A percentile compares a stretch with the other conserved stretches of the same genome.
phyloP scores from a whole-genome alignment of 306 rosid species.

The Medicago lupulina region DNA sequence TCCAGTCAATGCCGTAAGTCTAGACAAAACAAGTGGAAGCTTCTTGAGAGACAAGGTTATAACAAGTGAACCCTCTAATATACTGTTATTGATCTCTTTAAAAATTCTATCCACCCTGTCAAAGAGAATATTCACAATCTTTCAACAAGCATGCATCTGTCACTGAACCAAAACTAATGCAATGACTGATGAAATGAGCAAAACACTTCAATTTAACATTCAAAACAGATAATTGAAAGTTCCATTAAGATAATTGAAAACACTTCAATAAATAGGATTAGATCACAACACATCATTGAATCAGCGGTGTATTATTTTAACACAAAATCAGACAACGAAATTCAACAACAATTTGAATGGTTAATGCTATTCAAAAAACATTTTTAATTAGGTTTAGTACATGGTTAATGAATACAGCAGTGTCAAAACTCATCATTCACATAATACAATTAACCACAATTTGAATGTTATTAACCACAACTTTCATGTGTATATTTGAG shows the following conservation, averaged over 20 bases:
- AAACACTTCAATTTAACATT: background rate
- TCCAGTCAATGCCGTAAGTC: constrained; percentile 91
- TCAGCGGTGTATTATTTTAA: background rate
- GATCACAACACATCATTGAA: background rate
- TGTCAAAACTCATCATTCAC: background rate
- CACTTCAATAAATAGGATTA: background rate
- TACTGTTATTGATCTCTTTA: constrained; percentile 85
- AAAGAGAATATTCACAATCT: constrained; percentile 42
- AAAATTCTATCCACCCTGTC: constrained; percentile 87
- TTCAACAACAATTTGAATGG: background rate
- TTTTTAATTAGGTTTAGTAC: background rate
- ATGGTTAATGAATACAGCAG: background rate
- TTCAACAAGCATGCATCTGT: constrained; percentile 14
- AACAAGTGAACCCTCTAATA: constrained; percentile 68
- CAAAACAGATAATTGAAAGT: background rate
- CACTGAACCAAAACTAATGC: constrained; percentile 1
- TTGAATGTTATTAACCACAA: background rate
- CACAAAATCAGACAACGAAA: background rate
- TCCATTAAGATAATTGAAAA: background rate
- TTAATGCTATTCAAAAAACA: background rate
- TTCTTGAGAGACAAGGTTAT: constrained; percentile 69
- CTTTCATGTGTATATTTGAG: background rate
- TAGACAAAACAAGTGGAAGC: constrained; percentile 78
- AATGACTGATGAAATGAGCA: constrained; percentile 17
- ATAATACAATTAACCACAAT: background rate